Conservation (phyloP, 2,329 filamentous ascomycete species). For the Ilyonectria mors-panacis region DNA sequence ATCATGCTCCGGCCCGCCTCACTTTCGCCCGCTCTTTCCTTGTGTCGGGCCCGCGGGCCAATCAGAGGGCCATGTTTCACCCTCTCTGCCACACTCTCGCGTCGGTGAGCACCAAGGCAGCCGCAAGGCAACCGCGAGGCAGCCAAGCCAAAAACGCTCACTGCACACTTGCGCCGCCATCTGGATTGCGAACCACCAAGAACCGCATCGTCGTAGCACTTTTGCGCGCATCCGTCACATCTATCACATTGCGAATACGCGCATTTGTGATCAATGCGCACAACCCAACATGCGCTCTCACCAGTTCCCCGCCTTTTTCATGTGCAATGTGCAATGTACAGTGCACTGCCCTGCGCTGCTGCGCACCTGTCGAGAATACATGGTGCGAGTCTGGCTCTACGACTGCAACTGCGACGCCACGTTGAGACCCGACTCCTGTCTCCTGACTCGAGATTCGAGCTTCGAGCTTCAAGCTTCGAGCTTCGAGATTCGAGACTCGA, state of each 20-base stretch:
- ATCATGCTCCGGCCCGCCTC: conserved; percentile 26
- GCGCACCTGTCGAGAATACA: not conserved
- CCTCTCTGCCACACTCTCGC: not conserved
- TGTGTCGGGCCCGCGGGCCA: conserved; percentile 7
- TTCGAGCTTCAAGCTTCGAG: not conserved
- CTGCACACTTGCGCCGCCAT: not conserved
- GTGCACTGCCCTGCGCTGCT: not conserved
- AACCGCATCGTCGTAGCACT: not conserved
- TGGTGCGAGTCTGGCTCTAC: not conserved
- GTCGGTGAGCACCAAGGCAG: conserved; percentile 21
- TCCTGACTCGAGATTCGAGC: not conserved
- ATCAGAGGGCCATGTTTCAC: conserved; percentile 19
- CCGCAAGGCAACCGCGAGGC: conserved; percentile 34
- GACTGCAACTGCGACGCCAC: conserved; percentile 1
- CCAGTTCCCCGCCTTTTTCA: not conserved
- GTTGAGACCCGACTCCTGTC: not conserved
- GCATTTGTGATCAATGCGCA: not conserved
- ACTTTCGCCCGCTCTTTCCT: conserved; percentile 20
- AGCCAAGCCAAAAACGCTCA: conserved; percentile 27
- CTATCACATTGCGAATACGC: not conserved
- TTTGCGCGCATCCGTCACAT: not conserved
- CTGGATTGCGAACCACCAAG: conserved; percentile 24
- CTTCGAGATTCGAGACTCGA: not conserved
- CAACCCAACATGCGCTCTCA: not conserved
- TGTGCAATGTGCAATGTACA: no score